Conservation (phyloP, 768 basidiomycete species). For the Lactarius pseudohatsudake region DNA sequence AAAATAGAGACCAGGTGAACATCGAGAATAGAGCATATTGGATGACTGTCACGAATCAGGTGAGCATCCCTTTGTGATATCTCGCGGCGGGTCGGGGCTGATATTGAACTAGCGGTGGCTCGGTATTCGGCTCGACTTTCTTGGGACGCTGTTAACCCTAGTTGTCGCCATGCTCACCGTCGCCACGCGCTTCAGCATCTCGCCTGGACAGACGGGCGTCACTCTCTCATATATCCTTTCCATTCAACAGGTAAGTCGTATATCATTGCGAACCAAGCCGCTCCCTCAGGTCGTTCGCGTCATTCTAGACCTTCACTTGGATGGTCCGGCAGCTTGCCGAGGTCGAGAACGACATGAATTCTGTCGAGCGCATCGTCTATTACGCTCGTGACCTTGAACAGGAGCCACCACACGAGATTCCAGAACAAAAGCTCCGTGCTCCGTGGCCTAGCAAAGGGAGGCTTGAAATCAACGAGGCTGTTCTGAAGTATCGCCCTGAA, state of each 20-base stretch:
- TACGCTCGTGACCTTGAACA: slow-evolving; percentile 82
- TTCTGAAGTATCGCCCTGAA: slow-evolving; percentile 81
- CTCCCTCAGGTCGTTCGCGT: slow-evolving; percentile 1
- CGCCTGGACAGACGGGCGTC: slow-evolving; percentile 75
- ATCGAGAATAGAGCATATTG: slow-evolving; percentile 90
- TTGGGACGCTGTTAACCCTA: slow-evolving; percentile 72
- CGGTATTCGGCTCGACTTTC: slow-evolving; percentile 83
- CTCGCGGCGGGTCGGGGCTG: slow-evolving; percentile 62
- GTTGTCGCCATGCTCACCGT: slow-evolving; percentile 79
- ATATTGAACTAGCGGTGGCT: slow-evolving; percentile 80
- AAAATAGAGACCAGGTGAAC: slow-evolving; percentile 76
- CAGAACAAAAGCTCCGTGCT: slow-evolving; percentile 55
- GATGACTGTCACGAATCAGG: slow-evolving; percentile 83
- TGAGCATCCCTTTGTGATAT: slow-evolving; percentile 28
- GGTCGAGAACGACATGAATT: slow-evolving; percentile 93
- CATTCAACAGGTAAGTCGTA: slow-evolving; percentile 61
- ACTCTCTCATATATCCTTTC: slow-evolving; percentile 77
- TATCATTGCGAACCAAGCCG: neutral
- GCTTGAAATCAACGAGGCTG: slow-evolving; percentile 72
- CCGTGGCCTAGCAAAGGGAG: slow-evolving; percentile 76
- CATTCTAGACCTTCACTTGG: slow-evolving; percentile 60
- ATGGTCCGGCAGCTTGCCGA: slow-evolving; percentile 77
- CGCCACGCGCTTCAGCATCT: slow-evolving; percentile 68
- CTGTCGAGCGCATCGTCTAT: slow-evolving; percentile 81
- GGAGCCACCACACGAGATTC: slow-evolving; percentile 69